Evolutionary conservation across 495 filamentous ascomycete species (phyloP), one percentile per base, ranked within the genome.

Genomic region (Astrocystis sublimbata): DNA sequence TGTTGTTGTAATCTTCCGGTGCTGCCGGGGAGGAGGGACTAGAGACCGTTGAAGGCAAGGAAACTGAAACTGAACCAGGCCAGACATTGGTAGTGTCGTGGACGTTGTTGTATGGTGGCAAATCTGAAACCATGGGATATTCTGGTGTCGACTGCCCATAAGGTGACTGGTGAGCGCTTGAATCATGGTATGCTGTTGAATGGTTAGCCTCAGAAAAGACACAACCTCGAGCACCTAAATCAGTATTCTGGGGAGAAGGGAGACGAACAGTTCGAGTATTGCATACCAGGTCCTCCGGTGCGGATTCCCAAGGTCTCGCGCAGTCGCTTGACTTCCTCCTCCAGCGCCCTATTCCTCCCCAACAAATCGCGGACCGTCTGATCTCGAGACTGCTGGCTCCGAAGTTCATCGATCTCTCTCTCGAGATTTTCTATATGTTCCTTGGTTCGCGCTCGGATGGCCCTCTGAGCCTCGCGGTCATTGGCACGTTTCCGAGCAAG

Each of bases 391-490:
- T 72, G 67, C 28, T 68, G 67, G 46, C 63, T 71, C 26, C 71
- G 70, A 36, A 76, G 83, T 36, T 91, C 88, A 17, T 81, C 83
- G 41, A 94, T 84, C 50, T 86, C 84, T 52, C 80, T 79, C 74
- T 96, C 89, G 21, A 96, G 79, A 21, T 75, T 79, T 55, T 92
- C 90, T 63, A 96, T 94, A 67, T 92, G 88, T 57, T 85, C 80
- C 67, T 92, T 93, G 10, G 89, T 96, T 60, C 92, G 82, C 66
- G 91, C 88, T 15, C 92, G 83, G 60, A 96, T 96, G 17, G 90
- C 90, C 51, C 90, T 85, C 72, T 96, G 92, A 17, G 92, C 92
- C 74, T 93, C 90, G 41, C 92, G 85, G 71, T 96, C 92, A 73
- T 96, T 96, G 68, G 90, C 91, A 58, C 92, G 83, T 75, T 96